These are phyloP conservation scores for Grosmannia clavigera DNA, from an alignment of 2,329 filamentous ascomycete genomes.

Conservation along the genomic window DNA sequence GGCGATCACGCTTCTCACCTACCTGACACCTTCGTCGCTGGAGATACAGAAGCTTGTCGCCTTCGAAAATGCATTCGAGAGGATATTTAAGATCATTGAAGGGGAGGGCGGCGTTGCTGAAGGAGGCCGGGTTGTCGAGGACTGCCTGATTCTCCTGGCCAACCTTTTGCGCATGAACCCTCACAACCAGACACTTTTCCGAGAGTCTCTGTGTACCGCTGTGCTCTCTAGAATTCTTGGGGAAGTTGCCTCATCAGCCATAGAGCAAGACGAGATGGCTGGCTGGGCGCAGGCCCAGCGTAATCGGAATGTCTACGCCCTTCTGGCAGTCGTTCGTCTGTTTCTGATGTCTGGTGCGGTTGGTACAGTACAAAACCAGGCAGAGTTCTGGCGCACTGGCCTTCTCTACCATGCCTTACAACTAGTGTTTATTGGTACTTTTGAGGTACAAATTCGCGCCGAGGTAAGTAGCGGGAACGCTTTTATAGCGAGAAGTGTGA, in stretches of 20 bases:
- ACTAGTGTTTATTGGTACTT: conserved; percentile 63
- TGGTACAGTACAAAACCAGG: conserved; percentile 73
- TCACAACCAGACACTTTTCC: conserved; percentile 88
- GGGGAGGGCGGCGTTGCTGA: conserved; percentile 70
- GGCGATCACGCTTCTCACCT: conserved; percentile 73
- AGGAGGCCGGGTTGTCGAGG: conserved; percentile 79
- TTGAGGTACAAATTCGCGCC: conserved; percentile 66
- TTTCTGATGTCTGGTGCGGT: conserved; percentile 74
- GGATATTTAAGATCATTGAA: conserved; percentile 70
- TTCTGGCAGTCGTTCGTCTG: conserved; percentile 73
- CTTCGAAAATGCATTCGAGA: conserved; percentile 87
- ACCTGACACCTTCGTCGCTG: conserved; percentile 71
- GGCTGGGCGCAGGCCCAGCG: conserved; percentile 65
- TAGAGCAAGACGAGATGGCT: conserved; percentile 45
- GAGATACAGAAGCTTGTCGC: conserved; percentile 93
- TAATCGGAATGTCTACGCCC: conserved; percentile 84
- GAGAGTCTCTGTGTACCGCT: conserved; percentile 74
- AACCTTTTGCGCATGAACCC: conserved; percentile 79
- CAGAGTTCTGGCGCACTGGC: conserved; percentile 72
- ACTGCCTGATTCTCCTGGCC: conserved; percentile 80
- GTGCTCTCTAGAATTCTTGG: conserved; percentile 59
- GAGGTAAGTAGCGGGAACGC: conserved; percentile 40
- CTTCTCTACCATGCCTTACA: conserved; percentile 69
- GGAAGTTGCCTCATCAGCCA: conserved; percentile 22
- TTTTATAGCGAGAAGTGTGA: background rate